phyloP scores from a whole-genome alignment of 2,329 filamentous ascomycete genomes.

The Cercospora sojina region DNA sequence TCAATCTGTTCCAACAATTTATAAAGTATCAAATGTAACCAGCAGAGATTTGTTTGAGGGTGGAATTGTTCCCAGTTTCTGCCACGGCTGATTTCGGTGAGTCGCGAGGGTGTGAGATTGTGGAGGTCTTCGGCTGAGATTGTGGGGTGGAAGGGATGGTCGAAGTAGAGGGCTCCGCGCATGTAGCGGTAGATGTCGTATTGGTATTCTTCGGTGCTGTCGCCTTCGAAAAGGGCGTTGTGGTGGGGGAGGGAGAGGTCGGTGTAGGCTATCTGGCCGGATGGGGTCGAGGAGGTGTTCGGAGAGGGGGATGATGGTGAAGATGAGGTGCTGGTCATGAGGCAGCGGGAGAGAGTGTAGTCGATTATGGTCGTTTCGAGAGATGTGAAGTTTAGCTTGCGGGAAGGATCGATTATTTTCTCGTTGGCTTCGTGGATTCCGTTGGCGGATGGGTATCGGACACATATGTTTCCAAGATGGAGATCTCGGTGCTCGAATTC shows the following conservation, averaged over 20 bases:
- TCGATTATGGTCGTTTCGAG: conserved; percentile 66
- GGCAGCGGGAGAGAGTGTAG: conserved; percentile 65
- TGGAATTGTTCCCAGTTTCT: conserved; percentile 54
- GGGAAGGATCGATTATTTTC: conserved; percentile 29
- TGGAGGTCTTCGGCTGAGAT: neutral
- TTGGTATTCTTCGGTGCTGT: conserved; percentile 52
- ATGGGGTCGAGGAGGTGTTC: neutral
- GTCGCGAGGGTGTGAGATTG: neutral
- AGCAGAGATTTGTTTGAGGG: conserved; percentile 62
- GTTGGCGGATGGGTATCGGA: conserved; percentile 34
- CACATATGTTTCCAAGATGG: conserved; percentile 66
- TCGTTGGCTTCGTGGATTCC: neutral
- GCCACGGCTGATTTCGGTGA: neutral
- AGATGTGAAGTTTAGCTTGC: conserved; percentile 53
- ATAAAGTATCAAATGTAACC: conserved; percentile 61
- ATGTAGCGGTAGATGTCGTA: conserved; percentile 58
- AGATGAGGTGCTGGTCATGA: conserved; percentile 37
- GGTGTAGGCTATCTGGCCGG: conserved; percentile 34
- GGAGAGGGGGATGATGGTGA: neutral
- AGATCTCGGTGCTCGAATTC: conserved; percentile 66
- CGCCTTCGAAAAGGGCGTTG: conserved; percentile 47
- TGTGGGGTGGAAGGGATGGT: conserved; percentile 40
- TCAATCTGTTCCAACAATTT: conserved; percentile 51
- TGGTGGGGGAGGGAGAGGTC: conserved; percentile 49
- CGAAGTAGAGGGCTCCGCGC: conserved; percentile 42